These are phyloP conservation scores for Annona cherimola DNA, from an alignment of 164 flowering plant genomes.

Conservation along the genomic window DNA sequence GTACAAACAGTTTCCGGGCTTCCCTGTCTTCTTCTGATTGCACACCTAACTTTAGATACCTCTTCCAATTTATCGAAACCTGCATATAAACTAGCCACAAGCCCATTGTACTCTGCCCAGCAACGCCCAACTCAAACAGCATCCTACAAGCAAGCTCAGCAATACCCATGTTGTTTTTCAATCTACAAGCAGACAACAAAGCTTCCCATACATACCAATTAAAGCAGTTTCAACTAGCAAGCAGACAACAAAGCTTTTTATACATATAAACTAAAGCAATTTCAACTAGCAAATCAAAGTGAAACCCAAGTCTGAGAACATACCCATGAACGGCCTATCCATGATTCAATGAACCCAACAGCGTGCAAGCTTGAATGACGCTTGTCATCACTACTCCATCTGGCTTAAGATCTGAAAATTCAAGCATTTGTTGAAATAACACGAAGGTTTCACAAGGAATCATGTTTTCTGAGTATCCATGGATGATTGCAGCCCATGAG, in stretches of 20 bases:
- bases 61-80: conserved; percentile 73
- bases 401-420: conserved; percentile 8
- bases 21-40: too few species aligned
- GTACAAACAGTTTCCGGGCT: too few species aligned
- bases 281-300: conserved; percentile 7
- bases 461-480: conserved; percentile 22
- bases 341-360: conserved; percentile 16
- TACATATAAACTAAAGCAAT: conserved; percentile 56
- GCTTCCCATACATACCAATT: too few species aligned
- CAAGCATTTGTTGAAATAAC: conserved; percentile 21
- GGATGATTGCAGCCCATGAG: conserved; percentile 23
- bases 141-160: too few species aligned
- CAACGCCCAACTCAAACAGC: too few species aligned
- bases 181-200: too few species aligned
- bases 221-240: too few species aligned
- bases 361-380: conserved; percentile 24
- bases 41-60: too few species aligned
- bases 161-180: too few species aligned
- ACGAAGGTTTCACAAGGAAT: conserved; percentile 18
- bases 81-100: conserved; percentile 88
- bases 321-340: conserved; percentile 24
- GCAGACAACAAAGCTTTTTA: too few species aligned
- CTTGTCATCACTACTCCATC: conserved; percentile 15
- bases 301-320: conserved; percentile 9
- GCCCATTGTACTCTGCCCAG: too few species aligned